Evolutionary conservation across 768 basidiomycete species (phyloP).

Genomic region (Lentinula aciculospora): DNA sequence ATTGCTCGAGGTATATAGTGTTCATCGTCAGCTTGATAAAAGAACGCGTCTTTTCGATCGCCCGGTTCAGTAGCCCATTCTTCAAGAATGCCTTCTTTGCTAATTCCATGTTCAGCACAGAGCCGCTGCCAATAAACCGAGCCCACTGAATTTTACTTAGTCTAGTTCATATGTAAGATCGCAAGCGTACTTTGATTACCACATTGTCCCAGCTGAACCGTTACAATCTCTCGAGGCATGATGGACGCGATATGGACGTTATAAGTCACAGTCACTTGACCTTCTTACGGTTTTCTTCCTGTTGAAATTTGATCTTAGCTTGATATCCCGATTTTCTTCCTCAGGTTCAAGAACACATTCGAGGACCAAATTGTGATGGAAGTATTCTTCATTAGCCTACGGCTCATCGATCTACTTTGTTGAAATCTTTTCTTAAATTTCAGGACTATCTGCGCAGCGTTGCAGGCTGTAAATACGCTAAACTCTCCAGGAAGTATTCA

Average conservation of each 20-base stretch:
- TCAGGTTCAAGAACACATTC: no score
- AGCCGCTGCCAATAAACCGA: constrained; percentile 98
- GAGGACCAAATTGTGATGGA: no score
- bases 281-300: no score
- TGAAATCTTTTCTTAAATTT: not conserved
- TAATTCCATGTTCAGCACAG: constrained; percentile 98
- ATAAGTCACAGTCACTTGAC: not conserved
- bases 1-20: constrained; percentile 98
- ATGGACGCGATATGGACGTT: constrained; percentile 2
- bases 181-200: constrained; percentile 77
- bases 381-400: no score
- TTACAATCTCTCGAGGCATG: constrained; percentile 69
- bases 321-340: no score
- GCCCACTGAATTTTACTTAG: constrained; percentile 50
- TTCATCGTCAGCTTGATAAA: constrained; percentile 99
- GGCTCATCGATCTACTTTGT: not conserved
- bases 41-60: constrained; percentile 98
- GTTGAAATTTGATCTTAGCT: no score
- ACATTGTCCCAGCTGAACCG: constrained; percentile 78
- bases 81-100: constrained; percentile 89
- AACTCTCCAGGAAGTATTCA: no score
- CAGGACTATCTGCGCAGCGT: no score
- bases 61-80: constrained; percentile 96
- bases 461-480: no score
- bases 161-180: constrained; percentile 6